Conservation (phyloP, 441 rosid species). For the Jatropha multifida region DNA sequence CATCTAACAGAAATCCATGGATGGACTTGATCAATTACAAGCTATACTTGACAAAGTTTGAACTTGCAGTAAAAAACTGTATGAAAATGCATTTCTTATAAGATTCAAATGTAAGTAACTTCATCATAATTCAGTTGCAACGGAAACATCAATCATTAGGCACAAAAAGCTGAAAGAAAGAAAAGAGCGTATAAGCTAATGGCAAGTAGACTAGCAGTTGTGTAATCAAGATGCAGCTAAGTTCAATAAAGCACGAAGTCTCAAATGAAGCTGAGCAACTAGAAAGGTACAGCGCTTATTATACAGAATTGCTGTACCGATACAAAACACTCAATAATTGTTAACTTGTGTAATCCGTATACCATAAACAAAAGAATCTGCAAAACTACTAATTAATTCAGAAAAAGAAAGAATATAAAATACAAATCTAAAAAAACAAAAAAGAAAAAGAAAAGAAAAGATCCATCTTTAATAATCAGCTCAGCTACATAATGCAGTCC, state of each 20-base stretch:
- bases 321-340: not conserved
- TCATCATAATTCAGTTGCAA: too few species aligned
- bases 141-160: too few species aligned
- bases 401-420: not conserved
- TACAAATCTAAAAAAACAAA: not conserved
- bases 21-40: too few species aligned
- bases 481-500: constrained; percentile 24
- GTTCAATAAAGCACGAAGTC: not conserved
- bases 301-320: not conserved
- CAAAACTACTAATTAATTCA: not conserved
- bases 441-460: not conserved
- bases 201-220: not conserved
- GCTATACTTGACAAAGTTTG: too few species aligned
- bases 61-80: too few species aligned
- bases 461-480: not conserved
- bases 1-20: too few species aligned
- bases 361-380: not conserved
- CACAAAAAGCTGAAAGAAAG: too few species aligned
- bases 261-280: not conserved
- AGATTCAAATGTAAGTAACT: too few species aligned
- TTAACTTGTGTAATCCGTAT: not conserved
- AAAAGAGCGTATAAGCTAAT: not conserved
- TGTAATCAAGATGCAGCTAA: not conserved
- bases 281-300: not conserved
- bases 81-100: too few species aligned